Evolutionary conservation across 345 rosid genomes (phyloP).

Genomic region (Orychophragmus violaceus): DNA sequence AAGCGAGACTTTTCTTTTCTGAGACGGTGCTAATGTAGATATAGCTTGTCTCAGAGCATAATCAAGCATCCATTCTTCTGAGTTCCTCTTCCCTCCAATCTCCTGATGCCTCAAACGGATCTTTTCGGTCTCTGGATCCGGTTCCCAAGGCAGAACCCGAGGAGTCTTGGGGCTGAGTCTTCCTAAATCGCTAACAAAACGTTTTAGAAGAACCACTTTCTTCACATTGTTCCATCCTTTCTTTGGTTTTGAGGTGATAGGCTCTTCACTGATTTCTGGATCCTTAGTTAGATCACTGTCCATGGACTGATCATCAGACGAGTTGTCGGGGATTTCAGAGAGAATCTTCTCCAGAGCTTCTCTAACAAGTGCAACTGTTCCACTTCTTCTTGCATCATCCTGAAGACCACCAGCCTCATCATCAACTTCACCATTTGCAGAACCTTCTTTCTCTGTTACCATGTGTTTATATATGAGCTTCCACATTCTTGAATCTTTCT

Average conservation of each 20-base stretch:
- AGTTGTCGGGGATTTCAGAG: slow-evolving; percentile 57
- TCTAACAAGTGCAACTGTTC: slow-evolving; percentile 63
- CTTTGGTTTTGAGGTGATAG: slow-evolving; percentile 27
- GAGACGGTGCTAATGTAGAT: slow-evolving; percentile 63
- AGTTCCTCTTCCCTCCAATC: slow-evolving; percentile 53
- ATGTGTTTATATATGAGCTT: slow-evolving; percentile 62
- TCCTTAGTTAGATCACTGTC: slow-evolving; percentile 32
- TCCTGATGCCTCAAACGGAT: slow-evolving; percentile 58
- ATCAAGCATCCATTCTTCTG: slow-evolving; percentile 98
- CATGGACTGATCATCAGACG: slow-evolving; percentile 50
- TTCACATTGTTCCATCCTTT: slow-evolving; percentile 82
- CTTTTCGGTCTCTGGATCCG: slow-evolving; percentile 56
- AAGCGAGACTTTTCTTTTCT: slow-evolving; percentile 70
- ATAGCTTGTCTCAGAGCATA: slow-evolving; percentile 69
- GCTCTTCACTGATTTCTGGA: slow-evolving; percentile 33
- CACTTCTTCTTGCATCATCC: slow-evolving; percentile 38
- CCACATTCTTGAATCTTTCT: slow-evolving; percentile 57
- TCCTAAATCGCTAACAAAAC: slow-evolving; percentile 79
- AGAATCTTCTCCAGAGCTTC: slow-evolving; percentile 82
- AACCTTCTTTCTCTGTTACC: slow-evolving; percentile 55
- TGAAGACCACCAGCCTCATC: slow-evolving; percentile 28
- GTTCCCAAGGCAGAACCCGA: slow-evolving; percentile 36
- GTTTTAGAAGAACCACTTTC: slow-evolving; percentile 57
- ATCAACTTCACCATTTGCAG: slow-evolving; percentile 30
- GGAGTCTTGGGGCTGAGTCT: slow-evolving; percentile 47